phyloP scores from a whole-genome alignment of 2,329 filamentous ascomycete genomes.

The Penicillium expansum region DNA sequence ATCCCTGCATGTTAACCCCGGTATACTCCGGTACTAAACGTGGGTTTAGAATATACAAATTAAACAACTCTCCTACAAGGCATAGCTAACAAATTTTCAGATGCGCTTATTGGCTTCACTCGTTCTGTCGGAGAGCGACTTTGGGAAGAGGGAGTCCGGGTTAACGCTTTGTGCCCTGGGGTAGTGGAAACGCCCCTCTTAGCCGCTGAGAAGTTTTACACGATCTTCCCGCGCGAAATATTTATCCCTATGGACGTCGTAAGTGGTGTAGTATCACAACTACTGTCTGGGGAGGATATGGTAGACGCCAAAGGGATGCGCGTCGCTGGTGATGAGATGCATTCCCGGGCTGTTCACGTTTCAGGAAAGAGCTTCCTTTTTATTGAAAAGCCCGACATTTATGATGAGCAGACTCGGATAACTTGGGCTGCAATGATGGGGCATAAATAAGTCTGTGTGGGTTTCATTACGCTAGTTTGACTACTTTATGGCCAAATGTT shows the following conservation, averaged over 20 bases:
- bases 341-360: constrained; percentile 27
- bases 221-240: constrained; percentile 31
- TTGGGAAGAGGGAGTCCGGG: constrained; percentile 37
- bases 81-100: neutral
- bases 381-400: constrained; percentile 22
- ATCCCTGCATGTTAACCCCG: constrained; percentile 33
- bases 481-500: neutral
- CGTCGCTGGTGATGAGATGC: constrained; percentile 18
- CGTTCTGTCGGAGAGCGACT: constrained; percentile 36
- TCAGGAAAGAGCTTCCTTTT: constrained; percentile 23
- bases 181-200: constrained; percentile 40
- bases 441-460: neutral
- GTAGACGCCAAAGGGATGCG: constrained; percentile 12
- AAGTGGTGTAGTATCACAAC: neutral
- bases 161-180: constrained; percentile 31
- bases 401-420: constrained; percentile 15
- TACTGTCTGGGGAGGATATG: constrained; percentile 9
- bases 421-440: constrained; percentile 12
- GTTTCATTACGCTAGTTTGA: neutral
- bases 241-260: constrained; percentile 12
- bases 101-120: constrained; percentile 40
- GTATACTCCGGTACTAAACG: constrained; percentile 42
- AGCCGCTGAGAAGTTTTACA: constrained; percentile 31
- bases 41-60: neutral
- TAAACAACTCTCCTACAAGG: fast-evolving